phyloP scores from a whole-genome alignment of 495 filamentous ascomycete species.

The Chlorociboria aeruginascens region DNA sequence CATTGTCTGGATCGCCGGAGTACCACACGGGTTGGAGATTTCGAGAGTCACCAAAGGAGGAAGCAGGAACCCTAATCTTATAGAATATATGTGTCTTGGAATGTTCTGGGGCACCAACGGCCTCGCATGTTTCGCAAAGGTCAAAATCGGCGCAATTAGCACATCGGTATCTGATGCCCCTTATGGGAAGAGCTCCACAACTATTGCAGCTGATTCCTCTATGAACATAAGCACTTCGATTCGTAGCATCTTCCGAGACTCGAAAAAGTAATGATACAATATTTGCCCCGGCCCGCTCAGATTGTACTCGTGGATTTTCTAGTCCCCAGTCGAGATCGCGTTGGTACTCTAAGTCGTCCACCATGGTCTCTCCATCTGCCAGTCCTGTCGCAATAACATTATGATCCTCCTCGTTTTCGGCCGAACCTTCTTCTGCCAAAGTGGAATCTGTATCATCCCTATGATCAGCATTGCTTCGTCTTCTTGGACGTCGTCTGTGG shows the following conservation, averaged over 20 bases:
- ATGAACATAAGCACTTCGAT: slow-evolving; percentile 80
- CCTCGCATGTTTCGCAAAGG: slow-evolving; percentile 81
- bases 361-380: slow-evolving; percentile 42
- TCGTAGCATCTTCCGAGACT: slow-evolving; percentile 73
- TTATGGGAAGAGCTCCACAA: slow-evolving; percentile 75
- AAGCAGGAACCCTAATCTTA: slow-evolving; percentile 70
- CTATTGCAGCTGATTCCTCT: slow-evolving; percentile 88
- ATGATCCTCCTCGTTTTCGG: slow-evolving; percentile 34
- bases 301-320: slow-evolving; percentile 17
- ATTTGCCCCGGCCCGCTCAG: slow-evolving; percentile 54
- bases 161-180: slow-evolving; percentile 83
- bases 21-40: slow-evolving; percentile 78
- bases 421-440: slow-evolving; percentile 19
- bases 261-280: slow-evolving; percentile 61
- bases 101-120: slow-evolving; percentile 54
- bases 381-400: slow-evolving; percentile 26
- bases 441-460: slow-evolving; percentile 6
- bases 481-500: slow-evolving; percentile 29
- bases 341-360: slow-evolving; percentile 48
- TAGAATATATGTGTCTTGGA: slow-evolving; percentile 92
- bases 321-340: slow-evolving; percentile 37
- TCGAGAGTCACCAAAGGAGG: slow-evolving; percentile 45
- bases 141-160: slow-evolving; percentile 90
- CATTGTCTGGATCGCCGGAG: slow-evolving; percentile 67
- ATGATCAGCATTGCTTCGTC: slow-evolving; percentile 16